Percentiles rank a stretch among this genome's conserved stretches.
Conservation (phyloP, 169 alveolate genomes). For the Sarcocystis neurona region DNA sequence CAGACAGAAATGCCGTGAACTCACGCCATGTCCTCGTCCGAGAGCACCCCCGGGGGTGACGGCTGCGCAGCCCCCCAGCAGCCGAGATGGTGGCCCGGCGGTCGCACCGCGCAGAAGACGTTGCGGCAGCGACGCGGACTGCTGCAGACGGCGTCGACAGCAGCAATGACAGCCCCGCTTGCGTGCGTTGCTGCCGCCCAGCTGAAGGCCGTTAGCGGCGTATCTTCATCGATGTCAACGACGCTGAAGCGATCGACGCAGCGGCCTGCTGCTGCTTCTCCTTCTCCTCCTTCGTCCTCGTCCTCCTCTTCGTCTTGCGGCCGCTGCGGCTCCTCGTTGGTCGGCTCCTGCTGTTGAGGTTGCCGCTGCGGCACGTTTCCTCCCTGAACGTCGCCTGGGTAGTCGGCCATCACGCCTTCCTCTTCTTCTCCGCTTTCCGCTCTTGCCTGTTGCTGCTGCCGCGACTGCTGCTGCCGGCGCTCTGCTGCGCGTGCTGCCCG, state of each 20-base stretch:
- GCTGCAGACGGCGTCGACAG: constrained; percentile 90
- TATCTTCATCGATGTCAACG: constrained; percentile 83
- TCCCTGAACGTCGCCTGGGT: no score
- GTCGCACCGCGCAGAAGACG: constrained; percentile 93
- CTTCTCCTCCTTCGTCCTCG: constrained; percentile 71
- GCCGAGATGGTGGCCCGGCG: constrained; percentile 99
- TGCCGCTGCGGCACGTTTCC: background rate
- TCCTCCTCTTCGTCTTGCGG: constrained; percentile 59
- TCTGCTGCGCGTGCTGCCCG: no score
- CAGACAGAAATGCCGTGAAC: background rate
- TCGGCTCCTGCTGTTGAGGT: background rate
- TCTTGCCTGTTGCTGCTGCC: background rate
- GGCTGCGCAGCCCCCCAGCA: constrained; percentile 91
- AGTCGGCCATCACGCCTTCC: no score
- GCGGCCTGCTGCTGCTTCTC: constrained; percentile 75
- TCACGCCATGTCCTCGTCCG: constrained; percentile 62
- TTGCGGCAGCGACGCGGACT: constrained; percentile 55
- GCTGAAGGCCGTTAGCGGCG: constrained; percentile 87
- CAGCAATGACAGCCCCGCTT: constrained; percentile 92
- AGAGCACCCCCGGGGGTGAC: constrained; percentile 15
- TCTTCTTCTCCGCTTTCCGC: no score
- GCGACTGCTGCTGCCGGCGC: no score
- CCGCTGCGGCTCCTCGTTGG: constrained; percentile 63
- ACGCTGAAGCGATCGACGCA: constrained; percentile 13
- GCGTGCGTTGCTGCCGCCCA: constrained; percentile 91